Percentiles rank a stretch among this genome's conserved stretches.
Evolutionary conservation across 495 filamentous ascomycete genomes (phyloP).

Genomic region (Penicillium flavigenum): DNA sequence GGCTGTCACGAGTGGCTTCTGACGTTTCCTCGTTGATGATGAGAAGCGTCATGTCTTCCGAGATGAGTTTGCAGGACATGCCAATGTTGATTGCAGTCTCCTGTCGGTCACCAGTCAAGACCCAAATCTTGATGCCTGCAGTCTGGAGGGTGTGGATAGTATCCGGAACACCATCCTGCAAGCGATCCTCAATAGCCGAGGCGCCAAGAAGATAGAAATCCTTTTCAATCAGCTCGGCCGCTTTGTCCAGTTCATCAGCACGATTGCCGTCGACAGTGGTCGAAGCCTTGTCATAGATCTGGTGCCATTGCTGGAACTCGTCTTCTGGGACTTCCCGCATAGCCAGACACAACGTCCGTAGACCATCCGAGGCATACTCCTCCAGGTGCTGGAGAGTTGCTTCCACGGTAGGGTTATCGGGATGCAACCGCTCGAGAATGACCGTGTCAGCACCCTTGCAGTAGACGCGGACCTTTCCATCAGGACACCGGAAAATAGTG

Average conservation of each 20-base stretch:
- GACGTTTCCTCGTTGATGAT: slow-evolving; percentile 91
- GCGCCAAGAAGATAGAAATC: slow-evolving; percentile 90
- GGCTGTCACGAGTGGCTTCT: slow-evolving; percentile 72
- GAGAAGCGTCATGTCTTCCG: slow-evolving; percentile 96
- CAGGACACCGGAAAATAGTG: slow-evolving; percentile 91
- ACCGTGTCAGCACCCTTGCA: slow-evolving; percentile 98
- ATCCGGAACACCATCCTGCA: slow-evolving; percentile 97
- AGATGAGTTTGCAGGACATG: slow-evolving; percentile 98
- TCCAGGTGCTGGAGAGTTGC: slow-evolving; percentile 88
- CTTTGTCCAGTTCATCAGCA: slow-evolving; percentile 95
- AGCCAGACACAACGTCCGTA: slow-evolving; percentile 91
- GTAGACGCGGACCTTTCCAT: slow-evolving; percentile 90
- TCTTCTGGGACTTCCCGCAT: slow-evolving; percentile 92
- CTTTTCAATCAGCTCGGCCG: slow-evolving; percentile 90
- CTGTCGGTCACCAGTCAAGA: slow-evolving; percentile 95
- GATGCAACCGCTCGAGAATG: slow-evolving; percentile 80
- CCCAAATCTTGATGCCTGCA: slow-evolving; percentile 98
- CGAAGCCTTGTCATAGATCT: slow-evolving; percentile 82
- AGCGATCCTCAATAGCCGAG: slow-evolving; percentile 94
- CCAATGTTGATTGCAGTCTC: slow-evolving; percentile 99
- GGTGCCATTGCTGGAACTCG: slow-evolving; percentile 85
- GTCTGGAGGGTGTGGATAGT: slow-evolving; percentile 97
- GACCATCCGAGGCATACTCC: slow-evolving; percentile 95
- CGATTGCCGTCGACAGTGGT: slow-evolving; percentile 92
- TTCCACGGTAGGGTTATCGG: slow-evolving; percentile 81